Base-by-base conservation (phyloP, 176 grass and related monocot genomes). In the Secale cereale region DNA sequence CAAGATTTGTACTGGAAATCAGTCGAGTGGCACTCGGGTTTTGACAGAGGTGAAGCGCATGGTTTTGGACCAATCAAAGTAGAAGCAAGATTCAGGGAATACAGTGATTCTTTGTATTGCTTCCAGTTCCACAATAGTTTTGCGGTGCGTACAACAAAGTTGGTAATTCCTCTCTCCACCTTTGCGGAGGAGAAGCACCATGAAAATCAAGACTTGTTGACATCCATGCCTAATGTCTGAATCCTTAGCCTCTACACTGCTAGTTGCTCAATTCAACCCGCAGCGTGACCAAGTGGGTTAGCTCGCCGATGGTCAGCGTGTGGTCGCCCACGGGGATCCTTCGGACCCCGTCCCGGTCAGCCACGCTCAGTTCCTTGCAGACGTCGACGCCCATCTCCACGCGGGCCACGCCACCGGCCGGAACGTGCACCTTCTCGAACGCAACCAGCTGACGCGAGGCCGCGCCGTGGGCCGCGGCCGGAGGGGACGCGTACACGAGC, bases 371-470 rank as follows among this genome's bases (percentile, higher is more conserved):
- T 67, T 78, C 60, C 8, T 50, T 69, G 39, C 93, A 98, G 27
- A 92, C 93, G 22, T 92, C 86, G 14, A 98, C 22, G 37, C n/a
- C 84, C 86, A 98, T 66, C 69, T 85, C 59, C 20, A 94, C 93
- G 25, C 89, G 79, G 19, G 86, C 89, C 14, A 68, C 62, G n/a
- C 84, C 70, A 4, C 89, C 89, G 11, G 93, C 88, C 0, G 63
- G 48, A 39, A 95, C 74, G 23, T 86, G 86, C 25, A 95, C 91
- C 81, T 98, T 98, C 85, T 98, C 91, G 41, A 98, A 98, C 15
- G 88, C 93, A 59, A 98, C 89, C 6, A 94, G 88, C 23, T 92
- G 91, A 80, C 70, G 76, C 3, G n/a, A 72, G 0, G 95, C 77
- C 23, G 91, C 72, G 8, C 84, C 88, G 61, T 83, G 77, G 11